Base-by-base conservation (phyloP, 768 basidiomycete species). In the Pisolithus orientalis region DNA sequence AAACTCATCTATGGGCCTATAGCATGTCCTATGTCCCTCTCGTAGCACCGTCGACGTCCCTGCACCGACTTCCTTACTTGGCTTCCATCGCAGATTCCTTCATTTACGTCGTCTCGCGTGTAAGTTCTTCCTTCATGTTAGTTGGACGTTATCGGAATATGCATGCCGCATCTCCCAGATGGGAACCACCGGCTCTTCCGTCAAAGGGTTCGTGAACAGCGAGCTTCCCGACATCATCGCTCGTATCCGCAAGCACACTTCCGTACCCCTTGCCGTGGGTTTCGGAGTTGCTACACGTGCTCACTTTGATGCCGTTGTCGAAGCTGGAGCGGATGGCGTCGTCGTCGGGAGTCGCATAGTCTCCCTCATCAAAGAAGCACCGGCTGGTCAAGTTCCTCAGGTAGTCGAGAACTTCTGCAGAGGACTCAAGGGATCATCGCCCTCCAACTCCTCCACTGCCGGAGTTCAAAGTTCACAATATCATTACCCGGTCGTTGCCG, bases 171-270 rank as follows among this genome's bases (percentile, higher is more conserved):
- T 42, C 38, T 42, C 52, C 70, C 52, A 87, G 91, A 98, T 99
- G 96, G 96, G 96, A 13, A 95, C 92, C 1, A 99, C 96, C 1
- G 96, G 96, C 31, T 96, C 95, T 7, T 89, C 90, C 2, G 83
- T 80, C 42, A 72, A 78, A 39, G 80, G 81, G 11, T 74, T 71
- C 0, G 80, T 96, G 62, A 94, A 93, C 59, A 73, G 67, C 37
- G 80, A 79, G 24, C 83, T 98, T 2, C 90, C 94, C 2, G 82
- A 86, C 54, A 86, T 97, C 57, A 81, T 99, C 48, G 71, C 80
- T 24, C 85, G 92, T 34, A 85, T 98, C 45, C 85, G 88, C 43
- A 73, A 87, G 58, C 80, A 84, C 65, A 80, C 92, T 43, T 74
- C 78, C 13, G 81, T 90, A 7, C 91, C 96, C 4, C 75, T 99